phyloP scores from a whole-genome alignment of 2,329 filamentous ascomycete species.

The Trichophaea hybrida region DNA sequence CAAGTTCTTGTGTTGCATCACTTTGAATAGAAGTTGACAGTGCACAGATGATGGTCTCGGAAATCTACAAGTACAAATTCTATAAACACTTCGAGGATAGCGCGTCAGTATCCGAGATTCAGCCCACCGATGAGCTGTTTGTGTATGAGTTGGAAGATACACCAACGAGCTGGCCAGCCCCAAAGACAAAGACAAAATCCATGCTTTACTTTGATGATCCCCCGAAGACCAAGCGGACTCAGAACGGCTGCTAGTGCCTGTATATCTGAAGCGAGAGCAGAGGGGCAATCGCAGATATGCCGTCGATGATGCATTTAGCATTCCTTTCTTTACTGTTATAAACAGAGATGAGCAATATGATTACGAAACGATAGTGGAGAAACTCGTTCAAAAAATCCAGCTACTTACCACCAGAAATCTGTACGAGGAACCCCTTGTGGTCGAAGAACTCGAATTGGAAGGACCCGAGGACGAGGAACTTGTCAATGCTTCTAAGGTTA shows the following conservation, averaged over 20 bases:
- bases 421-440: slow-evolving; percentile 16
- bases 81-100: slow-evolving; percentile 72
- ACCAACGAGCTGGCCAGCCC: slow-evolving; percentile 62
- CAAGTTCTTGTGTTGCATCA: slow-evolving; percentile 23
- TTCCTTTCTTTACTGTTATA: slow-evolving; percentile 26
- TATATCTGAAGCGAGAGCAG: slow-evolving; percentile 34
- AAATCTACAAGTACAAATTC: slow-evolving; percentile 71
- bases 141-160: slow-evolving; percentile 64
- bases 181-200: slow-evolving; percentile 33
- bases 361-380: slow-evolving; percentile 23
- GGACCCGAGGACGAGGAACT: slow-evolving; percentile 25
- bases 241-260: slow-evolving; percentile 36
- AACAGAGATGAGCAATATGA: slow-evolving; percentile 25
- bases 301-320: slow-evolving; percentile 15
- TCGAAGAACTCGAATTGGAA: slow-evolving; percentile 11
- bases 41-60: slow-evolving; percentile 56
- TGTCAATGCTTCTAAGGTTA: slow-evolving; percentile 16
- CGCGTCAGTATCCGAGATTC: slow-evolving; percentile 55
- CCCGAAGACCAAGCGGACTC: slow-evolving; percentile 34
- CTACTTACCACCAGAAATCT: slow-evolving; percentile 25
- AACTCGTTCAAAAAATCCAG: slow-evolving; percentile 25
- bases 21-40: not conserved
- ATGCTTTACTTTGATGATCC: slow-evolving; percentile 23
- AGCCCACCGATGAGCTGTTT: slow-evolving; percentile 49
- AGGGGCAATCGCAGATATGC: not conserved